A percentile compares a stretch with the other conserved stretches of the same genome.
These are phyloP conservation scores for Xylaria sp. DNA, from an alignment of 2,329 filamentous ascomycete genomes.

Conservation along the genomic window DNA sequence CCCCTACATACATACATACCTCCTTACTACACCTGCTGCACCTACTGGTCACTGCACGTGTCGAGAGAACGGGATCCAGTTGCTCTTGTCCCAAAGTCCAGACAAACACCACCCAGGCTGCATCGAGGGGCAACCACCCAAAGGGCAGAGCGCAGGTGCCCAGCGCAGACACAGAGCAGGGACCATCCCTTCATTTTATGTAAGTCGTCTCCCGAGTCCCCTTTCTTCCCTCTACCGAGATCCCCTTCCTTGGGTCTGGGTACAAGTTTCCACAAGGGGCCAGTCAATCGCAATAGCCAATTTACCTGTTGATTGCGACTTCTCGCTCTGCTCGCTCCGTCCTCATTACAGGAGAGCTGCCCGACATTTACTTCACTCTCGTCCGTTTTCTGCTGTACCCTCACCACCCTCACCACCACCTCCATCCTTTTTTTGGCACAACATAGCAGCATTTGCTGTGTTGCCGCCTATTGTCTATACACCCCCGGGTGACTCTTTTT, in stretches of 20 bases:
- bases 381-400: neutral
- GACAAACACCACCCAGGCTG: neutral
- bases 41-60: conserved; percentile 1
- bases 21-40: no score
- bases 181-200: neutral
- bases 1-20: no score
- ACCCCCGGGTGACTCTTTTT: conserved; percentile 24
- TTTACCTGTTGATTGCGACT: neutral
- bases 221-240: neutral
- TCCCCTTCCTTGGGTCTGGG: neutral
- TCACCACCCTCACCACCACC: neutral
- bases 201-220: neutral
- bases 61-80: conserved; percentile 2
- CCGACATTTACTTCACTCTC: conserved; percentile 1
- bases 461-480: conserved; percentile 9
- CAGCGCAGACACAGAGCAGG: neutral
- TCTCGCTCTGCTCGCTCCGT: neutral
- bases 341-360: neutral
- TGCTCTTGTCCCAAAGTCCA: conserved; percentile 2
- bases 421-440: neutral
- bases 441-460: conserved; percentile 8
- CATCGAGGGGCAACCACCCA: neutral
- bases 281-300: conserved; percentile 9
- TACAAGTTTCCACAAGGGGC: neutral
- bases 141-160: neutral